Percentiles rank a stretch among this genome's conserved stretches.
These are phyloP conservation scores for Taphrina communis DNA, from an alignment of 1,139 yeast genomes.

Conservation along the genomic window DNA sequence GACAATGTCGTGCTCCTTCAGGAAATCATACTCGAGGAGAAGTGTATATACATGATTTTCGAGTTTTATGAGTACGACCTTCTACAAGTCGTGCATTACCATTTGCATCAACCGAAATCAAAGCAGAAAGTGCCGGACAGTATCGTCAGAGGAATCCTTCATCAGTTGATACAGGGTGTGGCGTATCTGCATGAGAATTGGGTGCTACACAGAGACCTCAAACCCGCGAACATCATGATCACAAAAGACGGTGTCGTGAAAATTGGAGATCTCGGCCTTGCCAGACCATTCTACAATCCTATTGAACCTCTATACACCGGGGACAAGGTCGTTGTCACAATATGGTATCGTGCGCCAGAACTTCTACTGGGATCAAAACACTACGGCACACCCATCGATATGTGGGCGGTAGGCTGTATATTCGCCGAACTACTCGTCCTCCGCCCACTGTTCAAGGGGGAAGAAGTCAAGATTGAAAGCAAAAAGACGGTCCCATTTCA, in stretches of 20 bases:
- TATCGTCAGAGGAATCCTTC: slow-evolving; percentile 79
- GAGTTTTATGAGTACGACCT: slow-evolving; percentile 96
- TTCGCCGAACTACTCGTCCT: slow-evolving; percentile 87
- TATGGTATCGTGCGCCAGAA: slow-evolving; percentile 98
- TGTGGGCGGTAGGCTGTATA: slow-evolving; percentile 98
- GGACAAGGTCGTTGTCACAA: slow-evolving; percentile 96
- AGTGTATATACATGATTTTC: slow-evolving; percentile 90
- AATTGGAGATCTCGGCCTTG: slow-evolving; percentile 90
- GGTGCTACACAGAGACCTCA: slow-evolving; percentile 92
- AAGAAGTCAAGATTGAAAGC: slow-evolving; percentile 93
- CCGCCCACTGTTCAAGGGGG: slow-evolving; percentile 95
- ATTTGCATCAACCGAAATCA: slow-evolving; percentile 75
- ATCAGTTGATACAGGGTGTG: slow-evolving; percentile 93
- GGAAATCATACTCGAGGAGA: slow-evolving; percentile 87
- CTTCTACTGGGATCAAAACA: slow-evolving; percentile 86
- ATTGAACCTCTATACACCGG: slow-evolving; percentile 88
- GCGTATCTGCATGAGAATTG: slow-evolving; percentile 91
- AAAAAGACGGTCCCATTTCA: slow-evolving; percentile 94
- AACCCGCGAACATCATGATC: slow-evolving; percentile 98
- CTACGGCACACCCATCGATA: slow-evolving; percentile 86
- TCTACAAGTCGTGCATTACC: slow-evolving; percentile 50
- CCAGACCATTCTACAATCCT: slow-evolving; percentile 87
- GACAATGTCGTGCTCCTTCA: slow-evolving; percentile 77
- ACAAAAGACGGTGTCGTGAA: slow-evolving; percentile 86
- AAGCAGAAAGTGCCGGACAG: slow-evolving; percentile 81